These are phyloP conservation scores for Plantago ovata DNA, from an alignment of 257 asterid species.

Conservation along the genomic window DNA sequence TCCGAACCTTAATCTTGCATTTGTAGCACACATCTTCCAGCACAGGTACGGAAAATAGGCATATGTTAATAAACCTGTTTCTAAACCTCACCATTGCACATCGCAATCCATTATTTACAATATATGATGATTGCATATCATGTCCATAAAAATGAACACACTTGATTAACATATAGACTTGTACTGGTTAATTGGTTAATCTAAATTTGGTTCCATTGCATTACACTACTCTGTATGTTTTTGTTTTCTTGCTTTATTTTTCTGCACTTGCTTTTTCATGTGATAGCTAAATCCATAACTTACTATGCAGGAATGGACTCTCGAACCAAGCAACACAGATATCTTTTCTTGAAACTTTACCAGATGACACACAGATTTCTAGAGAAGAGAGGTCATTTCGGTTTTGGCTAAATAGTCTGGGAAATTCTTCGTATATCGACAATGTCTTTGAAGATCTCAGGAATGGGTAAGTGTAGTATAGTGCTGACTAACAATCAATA, in stretches of 20 bases:
- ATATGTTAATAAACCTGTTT: too few relatives aligned
- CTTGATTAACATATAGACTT: too few relatives aligned
- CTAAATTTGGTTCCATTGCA: neutral
- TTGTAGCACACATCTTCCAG: constrained; percentile 96
- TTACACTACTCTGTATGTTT: too few relatives aligned
- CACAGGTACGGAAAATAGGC: constrained; percentile 54
- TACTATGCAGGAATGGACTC: constrained; percentile 71
- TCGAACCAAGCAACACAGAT: constrained; percentile 76
- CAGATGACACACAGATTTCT: constrained; percentile 79
- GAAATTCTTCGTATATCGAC: constrained; percentile 77
- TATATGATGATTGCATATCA: too few relatives aligned
- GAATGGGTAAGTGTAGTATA: constrained; percentile 60
- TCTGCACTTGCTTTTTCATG: constrained; percentile 7
- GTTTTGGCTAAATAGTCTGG: constrained; percentile 87
- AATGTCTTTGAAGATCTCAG: constrained; percentile 97
- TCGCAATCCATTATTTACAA: neutral
- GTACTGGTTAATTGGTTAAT: neutral
- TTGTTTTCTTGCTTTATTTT: neutral
- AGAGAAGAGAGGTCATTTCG: constrained; percentile 94
- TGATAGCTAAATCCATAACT: constrained; percentile 21
- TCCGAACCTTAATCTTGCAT: constrained; percentile 97
- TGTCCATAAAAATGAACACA: too few relatives aligned
- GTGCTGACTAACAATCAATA: constrained; percentile 2
- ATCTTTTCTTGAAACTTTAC: constrained; percentile 73
- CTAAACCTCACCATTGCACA: neutral